phyloP scores from a whole-genome alignment of 441 rosid species.

The Eugenia klotzschiana region DNA sequence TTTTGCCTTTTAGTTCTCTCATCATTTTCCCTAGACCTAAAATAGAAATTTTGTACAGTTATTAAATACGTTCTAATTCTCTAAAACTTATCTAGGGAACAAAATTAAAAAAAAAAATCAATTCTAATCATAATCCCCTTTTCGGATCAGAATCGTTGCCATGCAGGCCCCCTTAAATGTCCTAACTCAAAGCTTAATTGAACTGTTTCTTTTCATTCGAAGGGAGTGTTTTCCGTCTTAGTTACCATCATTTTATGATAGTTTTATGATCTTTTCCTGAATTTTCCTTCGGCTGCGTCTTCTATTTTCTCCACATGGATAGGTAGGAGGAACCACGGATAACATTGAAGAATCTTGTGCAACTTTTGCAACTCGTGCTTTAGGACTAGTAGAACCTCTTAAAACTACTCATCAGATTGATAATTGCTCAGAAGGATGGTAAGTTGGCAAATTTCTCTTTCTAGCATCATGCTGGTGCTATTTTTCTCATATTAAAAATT shows the following conservation, averaged over 20 bases:
- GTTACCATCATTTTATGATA: neutral
- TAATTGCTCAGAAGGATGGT: constrained; percentile 95
- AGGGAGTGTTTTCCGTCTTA: neutral
- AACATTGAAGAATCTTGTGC: constrained; percentile 88
- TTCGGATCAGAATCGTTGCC: too few species aligned
- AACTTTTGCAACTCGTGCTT: constrained; percentile 61
- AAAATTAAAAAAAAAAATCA: too few species aligned
- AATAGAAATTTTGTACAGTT: too few species aligned
- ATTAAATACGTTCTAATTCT: too few species aligned
- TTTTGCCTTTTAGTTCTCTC: too few species aligned
- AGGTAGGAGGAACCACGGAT: constrained; percentile 88
- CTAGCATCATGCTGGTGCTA: neutral
- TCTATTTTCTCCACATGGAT: neutral
- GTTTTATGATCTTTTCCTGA: neutral
- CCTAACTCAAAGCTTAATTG: neutral
- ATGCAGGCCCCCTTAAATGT: neutral
- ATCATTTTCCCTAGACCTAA: too few species aligned
- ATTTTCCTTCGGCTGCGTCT: neutral
- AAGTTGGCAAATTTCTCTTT: neutral
- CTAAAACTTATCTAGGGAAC: too few species aligned
- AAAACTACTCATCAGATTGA: constrained; percentile 88
- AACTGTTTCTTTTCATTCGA: neutral
- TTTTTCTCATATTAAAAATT: neutral
- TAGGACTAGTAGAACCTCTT: constrained; percentile 47
- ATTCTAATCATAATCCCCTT: too few species aligned